These are phyloP conservation scores for Heimioporus sp. DNA, from an alignment of 768 basidiomycete genomes.

Conservation along the genomic window DNA sequence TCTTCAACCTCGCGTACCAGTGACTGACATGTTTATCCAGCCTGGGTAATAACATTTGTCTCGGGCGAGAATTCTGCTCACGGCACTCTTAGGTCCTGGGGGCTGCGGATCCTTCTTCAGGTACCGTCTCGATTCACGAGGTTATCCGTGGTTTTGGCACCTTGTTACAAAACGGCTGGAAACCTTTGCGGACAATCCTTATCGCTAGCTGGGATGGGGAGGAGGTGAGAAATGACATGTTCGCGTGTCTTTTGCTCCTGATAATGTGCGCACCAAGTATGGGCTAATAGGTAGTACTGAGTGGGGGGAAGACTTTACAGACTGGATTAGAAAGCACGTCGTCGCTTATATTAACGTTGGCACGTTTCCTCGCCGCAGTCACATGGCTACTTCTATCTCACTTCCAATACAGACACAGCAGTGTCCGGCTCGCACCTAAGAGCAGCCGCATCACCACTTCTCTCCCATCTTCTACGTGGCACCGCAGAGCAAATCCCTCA, in stretches of 20 bases:
- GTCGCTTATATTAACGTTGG: slow-evolving; percentile 89
- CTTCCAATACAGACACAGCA: slow-evolving; percentile 45
- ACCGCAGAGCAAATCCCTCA: slow-evolving; percentile 74
- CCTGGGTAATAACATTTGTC: slow-evolving; percentile 17
- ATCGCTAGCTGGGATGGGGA: slow-evolving; percentile 84
- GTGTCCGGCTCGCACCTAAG: slow-evolving; percentile 51
- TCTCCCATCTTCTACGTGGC: slow-evolving; percentile 69
- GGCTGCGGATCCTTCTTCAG: slow-evolving; percentile 54
- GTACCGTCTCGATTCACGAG: slow-evolving; percentile 56
- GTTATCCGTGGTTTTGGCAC: slow-evolving; percentile 53
- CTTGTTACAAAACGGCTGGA: slow-evolving; percentile 58
- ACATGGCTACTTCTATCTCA: slow-evolving; percentile 32
- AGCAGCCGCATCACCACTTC: slow-evolving; percentile 71
- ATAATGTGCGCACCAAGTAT: slow-evolving; percentile 34
- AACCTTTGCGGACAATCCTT: slow-evolving; percentile 66
- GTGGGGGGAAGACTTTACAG: slow-evolving; percentile 89
- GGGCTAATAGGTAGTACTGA: slow-evolving; percentile 88
- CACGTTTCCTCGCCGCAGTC: slow-evolving; percentile 25
- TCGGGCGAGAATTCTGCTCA: background rate
- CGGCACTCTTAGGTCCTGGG: slow-evolving; percentile 40
- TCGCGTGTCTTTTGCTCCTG: background rate
- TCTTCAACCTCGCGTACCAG: background rate
- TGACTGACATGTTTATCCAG: slow-evolving; percentile 14
- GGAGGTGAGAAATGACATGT: slow-evolving; percentile 38
- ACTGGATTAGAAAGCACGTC: slow-evolving; percentile 77